Conservation (phyloP, 306 rosid species). For the Sindora glabra region DNA sequence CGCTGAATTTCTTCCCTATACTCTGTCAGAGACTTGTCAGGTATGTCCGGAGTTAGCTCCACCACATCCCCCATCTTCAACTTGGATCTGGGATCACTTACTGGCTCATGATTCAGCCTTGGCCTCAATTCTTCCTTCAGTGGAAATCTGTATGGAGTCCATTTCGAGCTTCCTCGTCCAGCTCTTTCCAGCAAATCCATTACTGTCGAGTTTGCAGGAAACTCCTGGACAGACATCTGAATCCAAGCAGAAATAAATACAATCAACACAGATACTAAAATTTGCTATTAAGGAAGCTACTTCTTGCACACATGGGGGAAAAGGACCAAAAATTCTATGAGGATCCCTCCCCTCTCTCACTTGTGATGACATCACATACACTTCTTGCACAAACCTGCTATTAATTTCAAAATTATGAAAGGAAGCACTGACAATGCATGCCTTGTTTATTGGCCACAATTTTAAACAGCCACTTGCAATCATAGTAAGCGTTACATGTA, state of each 20-base stretch:
- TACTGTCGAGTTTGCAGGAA: constrained; percentile 61
- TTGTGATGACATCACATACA: too few species aligned
- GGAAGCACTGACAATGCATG: too few species aligned
- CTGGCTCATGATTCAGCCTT: constrained; percentile 66
- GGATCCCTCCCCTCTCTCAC: too few species aligned
- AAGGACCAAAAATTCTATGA: too few species aligned
- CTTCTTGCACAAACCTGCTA: too few species aligned
- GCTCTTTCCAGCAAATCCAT: constrained; percentile 62
- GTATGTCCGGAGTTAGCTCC: constrained; percentile 77
- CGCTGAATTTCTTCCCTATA: constrained; percentile 95
- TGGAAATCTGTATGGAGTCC: constrained; percentile 70
- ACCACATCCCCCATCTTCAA: constrained; percentile 94
- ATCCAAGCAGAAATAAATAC: neutral
- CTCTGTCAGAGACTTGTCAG: constrained; percentile 65
- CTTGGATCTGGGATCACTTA: constrained; percentile 61
- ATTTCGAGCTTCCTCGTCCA: constrained; percentile 61
- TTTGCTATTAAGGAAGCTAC: neutral
- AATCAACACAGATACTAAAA: too few species aligned
- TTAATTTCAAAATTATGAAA: too few species aligned
- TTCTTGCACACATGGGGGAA: too few species aligned
- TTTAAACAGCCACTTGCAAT: too few species aligned
- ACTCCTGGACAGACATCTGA: constrained; percentile 98
- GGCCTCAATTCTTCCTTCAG: constrained; percentile 91
- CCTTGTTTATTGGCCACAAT: too few species aligned
- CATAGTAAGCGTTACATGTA: too few species aligned